Conservation (phyloP, 306 rosid genomes). For the Nissolia schottii region DNA sequence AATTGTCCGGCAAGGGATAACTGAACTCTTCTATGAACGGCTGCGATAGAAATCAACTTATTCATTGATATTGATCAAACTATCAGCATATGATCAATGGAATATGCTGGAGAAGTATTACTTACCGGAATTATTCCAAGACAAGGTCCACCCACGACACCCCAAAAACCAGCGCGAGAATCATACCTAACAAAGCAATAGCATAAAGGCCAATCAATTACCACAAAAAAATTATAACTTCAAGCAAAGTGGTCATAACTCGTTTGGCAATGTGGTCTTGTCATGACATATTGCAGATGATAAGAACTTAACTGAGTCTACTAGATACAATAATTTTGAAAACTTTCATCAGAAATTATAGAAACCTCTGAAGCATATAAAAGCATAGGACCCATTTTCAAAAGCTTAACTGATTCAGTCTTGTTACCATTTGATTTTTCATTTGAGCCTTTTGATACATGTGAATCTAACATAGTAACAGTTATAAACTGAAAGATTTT, state of each 20-base stretch:
- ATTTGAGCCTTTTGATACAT: background rate
- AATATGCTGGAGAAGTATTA: slow-evolving; percentile 1
- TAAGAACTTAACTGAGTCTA: slow-evolving; percentile 1
- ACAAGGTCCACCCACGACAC: slow-evolving; percentile 85
- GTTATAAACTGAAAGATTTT: background rate
- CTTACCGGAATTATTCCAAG: slow-evolving; percentile 91
- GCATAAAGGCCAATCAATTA: slow-evolving; percentile 20
- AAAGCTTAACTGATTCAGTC: slow-evolving; percentile 5
- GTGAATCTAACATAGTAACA: background rate
- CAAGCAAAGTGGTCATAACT: background rate
- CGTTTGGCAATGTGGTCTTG: background rate
- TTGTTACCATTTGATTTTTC: background rate
- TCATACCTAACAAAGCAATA: slow-evolving; percentile 67
- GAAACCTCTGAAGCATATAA: background rate
- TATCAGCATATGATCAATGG: slow-evolving; percentile 4
- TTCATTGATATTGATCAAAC: slow-evolving; percentile 13
- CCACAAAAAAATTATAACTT: background rate
- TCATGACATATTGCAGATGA: background rate
- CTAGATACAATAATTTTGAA: background rate
- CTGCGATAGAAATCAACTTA: slow-evolving; percentile 49
- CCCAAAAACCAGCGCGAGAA: slow-evolving; percentile 95
- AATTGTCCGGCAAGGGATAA: slow-evolving; percentile 70
- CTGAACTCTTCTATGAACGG: slow-evolving; percentile 86
- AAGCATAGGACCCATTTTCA: background rate
- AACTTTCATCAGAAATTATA: background rate